These are phyloP conservation scores for Chrysoporthe puriensis DNA, from an alignment of 2,329 filamentous ascomycete genomes.

Conservation along the genomic window DNA sequence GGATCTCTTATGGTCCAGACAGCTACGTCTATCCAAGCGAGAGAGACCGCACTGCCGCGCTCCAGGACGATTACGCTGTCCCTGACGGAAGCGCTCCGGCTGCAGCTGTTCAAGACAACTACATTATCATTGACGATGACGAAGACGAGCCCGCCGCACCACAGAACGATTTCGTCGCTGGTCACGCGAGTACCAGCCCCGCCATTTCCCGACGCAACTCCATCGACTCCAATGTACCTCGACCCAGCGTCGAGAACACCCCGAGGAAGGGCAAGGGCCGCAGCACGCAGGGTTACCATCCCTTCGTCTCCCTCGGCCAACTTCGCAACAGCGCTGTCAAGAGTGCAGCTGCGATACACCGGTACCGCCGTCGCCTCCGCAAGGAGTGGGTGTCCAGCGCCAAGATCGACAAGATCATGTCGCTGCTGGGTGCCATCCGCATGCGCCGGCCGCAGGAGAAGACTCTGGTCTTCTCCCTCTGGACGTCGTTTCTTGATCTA, in stretches of 20 bases:
- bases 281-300: no score
- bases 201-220: neutral
- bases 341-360: constrained; percentile 34
- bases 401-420: constrained; percentile 39
- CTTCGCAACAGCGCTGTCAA: constrained; percentile 34
- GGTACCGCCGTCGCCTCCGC: constrained; percentile 34
- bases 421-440: constrained; percentile 35
- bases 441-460: constrained; percentile 35
- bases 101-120: neutral
- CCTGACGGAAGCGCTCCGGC: neutral
- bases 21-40: no score
- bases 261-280: constrained; percentile 1
- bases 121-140: neutral
- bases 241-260: neutral
- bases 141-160: neutral
- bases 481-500: constrained; percentile 40
- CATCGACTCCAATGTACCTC: neutral
- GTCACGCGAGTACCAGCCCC: neutral
- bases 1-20: neutral
- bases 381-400: constrained; percentile 38
- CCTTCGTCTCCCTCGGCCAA: constrained; percentile 13
- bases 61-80: no score
- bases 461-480: constrained; percentile 39
- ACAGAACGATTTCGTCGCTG: neutral
- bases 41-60: no score